Conservation (phyloP, 495 filamentous ascomycete species). For the Acidiella bohemica region DNA sequence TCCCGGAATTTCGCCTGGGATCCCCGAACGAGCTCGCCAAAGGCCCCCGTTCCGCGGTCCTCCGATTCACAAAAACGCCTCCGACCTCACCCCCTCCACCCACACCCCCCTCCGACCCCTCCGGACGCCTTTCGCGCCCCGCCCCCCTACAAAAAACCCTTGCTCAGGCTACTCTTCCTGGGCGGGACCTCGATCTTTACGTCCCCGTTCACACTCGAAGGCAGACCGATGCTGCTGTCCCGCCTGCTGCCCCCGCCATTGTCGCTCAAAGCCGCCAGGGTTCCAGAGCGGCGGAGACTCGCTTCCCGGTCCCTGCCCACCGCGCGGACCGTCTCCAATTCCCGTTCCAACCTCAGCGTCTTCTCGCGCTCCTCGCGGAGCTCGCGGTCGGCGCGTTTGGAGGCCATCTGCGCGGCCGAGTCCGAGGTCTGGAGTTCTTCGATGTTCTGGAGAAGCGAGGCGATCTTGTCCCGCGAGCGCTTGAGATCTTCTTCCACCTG, state of each 20-base stretch:
- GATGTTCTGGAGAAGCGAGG: slow-evolving; percentile 75
- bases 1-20: neutral
- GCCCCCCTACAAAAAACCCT: slow-evolving; percentile 30
- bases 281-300: slow-evolving; percentile 29
- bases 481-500: slow-evolving; percentile 71
- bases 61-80: slow-evolving; percentile 25
- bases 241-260: slow-evolving; percentile 29
- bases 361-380: slow-evolving; percentile 82
- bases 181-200: slow-evolving; percentile 23
- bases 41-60: too few species aligned
- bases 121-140: slow-evolving; percentile 8
- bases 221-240: slow-evolving; percentile 24
- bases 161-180: slow-evolving; percentile 23
- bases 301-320: slow-evolving; percentile 45
- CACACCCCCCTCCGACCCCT: too few species aligned
- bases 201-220: slow-evolving; percentile 17
- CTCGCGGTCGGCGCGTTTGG: slow-evolving; percentile 77
- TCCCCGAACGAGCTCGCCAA: too few species aligned
- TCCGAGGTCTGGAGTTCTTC: slow-evolving; percentile 86
- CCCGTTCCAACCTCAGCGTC: slow-evolving; percentile 65
- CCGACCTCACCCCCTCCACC: slow-evolving; percentile 14
- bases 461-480: slow-evolving; percentile 75
- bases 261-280: slow-evolving; percentile 23
- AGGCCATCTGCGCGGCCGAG: slow-evolving; percentile 60
- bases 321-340: slow-evolving; percentile 75